Conservation (phyloP, 1,284 basidiomycete species). For the Ceratobasidium sp. region DNA sequence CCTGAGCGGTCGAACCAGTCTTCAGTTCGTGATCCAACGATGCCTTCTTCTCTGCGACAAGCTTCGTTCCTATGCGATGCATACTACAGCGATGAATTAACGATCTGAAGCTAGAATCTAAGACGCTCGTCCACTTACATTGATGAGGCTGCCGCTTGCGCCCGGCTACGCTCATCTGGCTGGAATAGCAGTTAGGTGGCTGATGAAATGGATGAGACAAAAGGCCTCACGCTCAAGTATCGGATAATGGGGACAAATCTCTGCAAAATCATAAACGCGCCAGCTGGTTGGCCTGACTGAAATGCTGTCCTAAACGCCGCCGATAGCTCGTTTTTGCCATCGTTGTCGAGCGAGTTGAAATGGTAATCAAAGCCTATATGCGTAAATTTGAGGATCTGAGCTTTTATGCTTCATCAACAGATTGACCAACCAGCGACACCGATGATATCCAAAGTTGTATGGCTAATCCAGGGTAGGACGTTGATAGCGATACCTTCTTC, state of each 20-base stretch:
- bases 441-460: conserved; percentile 46
- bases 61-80: conserved; percentile 54
- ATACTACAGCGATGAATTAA: conserved; percentile 51
- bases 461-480: conserved; percentile 45
- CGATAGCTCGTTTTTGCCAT: conserved; percentile 49
- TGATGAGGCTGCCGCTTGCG: not conserved
- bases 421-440: conserved; percentile 46
- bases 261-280: conserved; percentile 47
- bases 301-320: conserved; percentile 14
- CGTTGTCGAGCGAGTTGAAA: conserved; percentile 54
- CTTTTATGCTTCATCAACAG: conserved; percentile 53
- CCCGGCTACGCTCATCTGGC: conserved; percentile 15
- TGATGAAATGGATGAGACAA: not conserved
- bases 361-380: conserved; percentile 61
- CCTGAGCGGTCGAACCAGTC: conserved; percentile 43
- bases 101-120: conserved; percentile 60
- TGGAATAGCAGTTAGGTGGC: not conserved
- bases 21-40: conserved; percentile 46
- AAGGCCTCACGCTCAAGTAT: not conserved
- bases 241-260: not conserved
- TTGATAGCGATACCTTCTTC: conserved; percentile 14
- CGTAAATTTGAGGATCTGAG: conserved; percentile 58
- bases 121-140: too few species aligned
- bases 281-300: conserved; percentile 47
- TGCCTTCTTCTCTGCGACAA: conserved; percentile 58